Percentiles rank a stretch among this genome's conserved stretches.
These are phyloP conservation scores for Scutellaria barbata DNA, from an alignment of 257 asterid species.

Conservation along the genomic window DNA sequence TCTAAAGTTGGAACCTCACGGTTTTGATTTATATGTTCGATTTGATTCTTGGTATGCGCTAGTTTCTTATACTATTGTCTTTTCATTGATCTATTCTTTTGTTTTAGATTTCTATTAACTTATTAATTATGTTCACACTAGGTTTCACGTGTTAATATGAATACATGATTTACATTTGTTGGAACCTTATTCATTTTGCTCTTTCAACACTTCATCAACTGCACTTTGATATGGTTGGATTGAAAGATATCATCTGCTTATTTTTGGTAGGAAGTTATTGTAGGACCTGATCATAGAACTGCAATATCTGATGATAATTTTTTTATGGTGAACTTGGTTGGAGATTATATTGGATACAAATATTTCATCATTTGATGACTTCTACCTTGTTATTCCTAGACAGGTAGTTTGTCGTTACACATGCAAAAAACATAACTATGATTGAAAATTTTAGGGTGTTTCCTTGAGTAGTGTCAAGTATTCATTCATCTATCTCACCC, in stretches of 20 bases:
- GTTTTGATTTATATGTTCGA: constrained; percentile 7
- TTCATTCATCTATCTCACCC: no score
- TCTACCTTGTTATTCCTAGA: constrained; percentile 88
- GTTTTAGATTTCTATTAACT: background rate
- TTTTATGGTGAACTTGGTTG: constrained; percentile 80
- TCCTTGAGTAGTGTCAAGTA: no score
- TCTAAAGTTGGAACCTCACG: background rate
- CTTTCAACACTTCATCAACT: constrained; percentile 18
- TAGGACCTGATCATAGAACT: constrained; percentile 88
- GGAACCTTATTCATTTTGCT: background rate
- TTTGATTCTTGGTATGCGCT: constrained; percentile 3
- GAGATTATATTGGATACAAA: constrained; percentile 93
- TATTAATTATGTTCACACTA: constrained; percentile 33
- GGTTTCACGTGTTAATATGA: constrained; percentile 74
- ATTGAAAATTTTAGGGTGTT: no score
- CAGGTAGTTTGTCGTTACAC: constrained; percentile 55
- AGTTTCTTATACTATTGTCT: constrained; percentile 1
- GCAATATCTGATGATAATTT: constrained; percentile 84
- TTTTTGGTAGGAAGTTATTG: constrained; percentile 71
- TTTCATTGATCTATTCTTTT: background rate
- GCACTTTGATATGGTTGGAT: background rate
- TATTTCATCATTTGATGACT: constrained; percentile 85
- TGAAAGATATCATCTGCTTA: background rate
- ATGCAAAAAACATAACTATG: no score
- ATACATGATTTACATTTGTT: constrained; percentile 22